These are phyloP conservation scores for Fusarium sacchari DNA, from an alignment of 2,329 filamentous ascomycete genomes.

Conservation along the genomic window DNA sequence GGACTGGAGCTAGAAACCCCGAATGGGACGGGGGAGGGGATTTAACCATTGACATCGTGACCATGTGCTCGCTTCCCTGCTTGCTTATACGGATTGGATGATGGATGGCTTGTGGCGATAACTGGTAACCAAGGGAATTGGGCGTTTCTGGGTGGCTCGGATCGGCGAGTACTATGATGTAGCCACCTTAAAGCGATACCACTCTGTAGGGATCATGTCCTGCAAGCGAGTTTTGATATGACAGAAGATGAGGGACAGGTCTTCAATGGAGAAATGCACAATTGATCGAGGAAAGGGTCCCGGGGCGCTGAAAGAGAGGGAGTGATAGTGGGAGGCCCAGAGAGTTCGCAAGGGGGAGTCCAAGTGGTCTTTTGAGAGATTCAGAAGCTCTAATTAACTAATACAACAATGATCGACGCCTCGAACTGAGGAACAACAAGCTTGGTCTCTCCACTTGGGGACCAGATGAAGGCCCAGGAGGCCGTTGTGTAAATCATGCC, in stretches of 20 bases:
- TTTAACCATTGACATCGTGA: conserved; percentile 37
- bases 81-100: conserved; percentile 15
- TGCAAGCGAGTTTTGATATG: conserved; percentile 26
- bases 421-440: conserved; percentile 27
- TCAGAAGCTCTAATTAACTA: conserved; percentile 28
- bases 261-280: conserved; percentile 5
- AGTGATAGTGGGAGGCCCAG: background rate
- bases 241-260: background rate
- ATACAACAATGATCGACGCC: conserved; percentile 31
- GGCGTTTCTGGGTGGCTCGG: conserved; percentile 31
- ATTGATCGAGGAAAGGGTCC: background rate
- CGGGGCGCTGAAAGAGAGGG: background rate
- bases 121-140: conserved; percentile 7
- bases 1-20: conserved; percentile 41
- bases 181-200: conserved; percentile 37
- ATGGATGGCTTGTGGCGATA: conserved; percentile 34
- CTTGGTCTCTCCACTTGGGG: conserved; percentile 28
- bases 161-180: conserved; percentile 43
- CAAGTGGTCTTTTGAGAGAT: conserved; percentile 1
- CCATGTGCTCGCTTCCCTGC: background rate
- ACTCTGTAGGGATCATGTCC: conserved; percentile 41
- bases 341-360: conserved; percentile 2
- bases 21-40: conserved; percentile 31
- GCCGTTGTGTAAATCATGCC: conserved; percentile 22
- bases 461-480: conserved; percentile 11